A percentile compares a stretch with the other conserved stretches of the same genome.
Evolutionary conservation across 169 alveolate species (phyloP).

Genomic region (Plasmodium inui): DNA sequence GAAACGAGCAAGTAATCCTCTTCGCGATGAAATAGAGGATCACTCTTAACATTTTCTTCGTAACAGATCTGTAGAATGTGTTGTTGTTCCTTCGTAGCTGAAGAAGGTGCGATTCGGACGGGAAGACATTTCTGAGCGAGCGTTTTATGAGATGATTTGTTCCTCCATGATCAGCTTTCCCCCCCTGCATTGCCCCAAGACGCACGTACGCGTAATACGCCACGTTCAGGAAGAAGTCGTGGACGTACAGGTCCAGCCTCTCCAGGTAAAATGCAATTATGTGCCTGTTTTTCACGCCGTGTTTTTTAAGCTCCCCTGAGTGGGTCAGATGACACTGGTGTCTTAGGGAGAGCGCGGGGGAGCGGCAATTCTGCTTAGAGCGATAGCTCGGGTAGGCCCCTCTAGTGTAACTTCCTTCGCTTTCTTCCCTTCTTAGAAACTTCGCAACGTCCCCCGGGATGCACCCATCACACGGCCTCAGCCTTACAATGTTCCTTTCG

Average conservation of each 20-base stretch:
- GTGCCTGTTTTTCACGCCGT: slow-evolving; percentile 1
- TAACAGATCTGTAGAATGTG: not conserved
- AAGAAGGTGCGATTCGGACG: not conserved
- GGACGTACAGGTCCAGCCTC: slow-evolving; percentile 13
- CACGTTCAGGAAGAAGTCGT: slow-evolving; percentile 20
- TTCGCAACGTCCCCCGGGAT: not conserved
- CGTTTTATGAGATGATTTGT: not conserved
- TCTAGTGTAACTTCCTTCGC: not conserved
- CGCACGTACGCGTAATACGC: not conserved
- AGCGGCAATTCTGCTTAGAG: not conserved
- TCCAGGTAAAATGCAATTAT: not conserved
- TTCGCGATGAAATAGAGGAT: not conserved
- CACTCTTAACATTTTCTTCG: not conserved
- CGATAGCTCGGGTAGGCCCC: not conserved
- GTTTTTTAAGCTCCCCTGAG: not conserved
- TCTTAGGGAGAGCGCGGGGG: slow-evolving; percentile 5
- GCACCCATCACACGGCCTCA: not conserved
- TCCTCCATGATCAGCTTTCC: not conserved
- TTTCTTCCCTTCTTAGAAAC: not conserved
- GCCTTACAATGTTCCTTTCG: not conserved
- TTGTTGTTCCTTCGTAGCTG: not conserved
- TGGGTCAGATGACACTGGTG: slow-evolving; percentile 1
- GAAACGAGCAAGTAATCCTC: not conserved
- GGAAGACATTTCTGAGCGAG: not conserved
- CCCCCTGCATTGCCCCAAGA: not conserved